These are phyloP conservation scores for Alternaria sp. DNA, from an alignment of 2,329 filamentous ascomycete species.

Conservation along the genomic window DNA sequence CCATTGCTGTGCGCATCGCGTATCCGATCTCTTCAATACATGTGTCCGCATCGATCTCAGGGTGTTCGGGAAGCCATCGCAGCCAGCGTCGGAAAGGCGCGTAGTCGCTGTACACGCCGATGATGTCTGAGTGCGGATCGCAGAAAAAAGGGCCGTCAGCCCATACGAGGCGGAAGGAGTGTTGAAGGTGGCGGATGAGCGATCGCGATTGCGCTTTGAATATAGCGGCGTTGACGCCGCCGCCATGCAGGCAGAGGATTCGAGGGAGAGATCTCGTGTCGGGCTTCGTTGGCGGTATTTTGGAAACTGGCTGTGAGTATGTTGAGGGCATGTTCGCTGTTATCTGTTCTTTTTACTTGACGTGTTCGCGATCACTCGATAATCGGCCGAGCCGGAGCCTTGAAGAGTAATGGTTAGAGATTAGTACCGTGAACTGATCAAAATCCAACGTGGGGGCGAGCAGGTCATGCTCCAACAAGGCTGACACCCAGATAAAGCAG, in stretches of 20 bases:
- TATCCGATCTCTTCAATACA: slow-evolving; percentile 57
- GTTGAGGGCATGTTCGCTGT: slow-evolving; percentile 2
- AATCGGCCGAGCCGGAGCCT: not conserved
- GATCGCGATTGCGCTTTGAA: slow-evolving; percentile 72
- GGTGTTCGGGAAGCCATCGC: slow-evolving; percentile 66
- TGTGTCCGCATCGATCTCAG: slow-evolving; percentile 58
- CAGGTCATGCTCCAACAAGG: not conserved
- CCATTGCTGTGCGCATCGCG: slow-evolving; percentile 53
- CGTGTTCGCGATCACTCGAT: not conserved
- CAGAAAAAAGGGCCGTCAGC: slow-evolving; percentile 72
- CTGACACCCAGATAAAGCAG: not conserved
- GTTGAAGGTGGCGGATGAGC: slow-evolving; percentile 57
- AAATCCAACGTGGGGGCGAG: not conserved
- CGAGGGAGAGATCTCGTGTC: slow-evolving; percentile 58
- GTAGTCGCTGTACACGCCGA: slow-evolving; percentile 67
- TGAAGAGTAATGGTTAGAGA: not conserved
- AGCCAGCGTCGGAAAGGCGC: slow-evolving; percentile 71
- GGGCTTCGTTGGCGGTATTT: slow-evolving; percentile 31
- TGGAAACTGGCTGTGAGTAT: slow-evolving; percentile 16
- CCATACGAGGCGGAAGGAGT: slow-evolving; percentile 73
- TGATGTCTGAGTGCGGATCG: slow-evolving; percentile 66
- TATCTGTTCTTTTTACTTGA: not conserved
- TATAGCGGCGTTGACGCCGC: slow-evolving; percentile 73
- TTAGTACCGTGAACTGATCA: not conserved
- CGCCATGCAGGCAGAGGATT: slow-evolving; percentile 82